Evolutionary conservation across 2,329 filamentous ascomycete species (phyloP), one percentile per base, ranked within the genome.

Genomic region (Berkeleyomyces basicola): DNA sequence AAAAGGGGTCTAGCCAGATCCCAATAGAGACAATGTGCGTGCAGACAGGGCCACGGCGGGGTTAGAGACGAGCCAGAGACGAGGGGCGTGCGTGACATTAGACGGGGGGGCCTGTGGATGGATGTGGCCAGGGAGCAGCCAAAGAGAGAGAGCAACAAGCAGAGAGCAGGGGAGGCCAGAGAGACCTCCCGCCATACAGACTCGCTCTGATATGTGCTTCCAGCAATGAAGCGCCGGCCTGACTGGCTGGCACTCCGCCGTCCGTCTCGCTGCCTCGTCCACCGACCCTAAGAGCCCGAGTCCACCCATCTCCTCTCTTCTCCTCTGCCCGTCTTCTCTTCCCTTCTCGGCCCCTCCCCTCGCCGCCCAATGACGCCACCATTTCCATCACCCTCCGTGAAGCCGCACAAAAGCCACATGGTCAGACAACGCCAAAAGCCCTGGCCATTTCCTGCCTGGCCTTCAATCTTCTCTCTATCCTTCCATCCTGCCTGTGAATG

Each of bases 401-500:
- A 53, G 11, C 23, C 44, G n/a, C n/a, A 14, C 33, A 53, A 53
- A 53, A 53, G 49, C 49, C 49, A 53, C 49, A 53, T 53, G 49
- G 49, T 53, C 49, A 53, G 49, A 53, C 49, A 53, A 53, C 9
- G 31, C 49, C 49, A 42, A 7, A 16, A 5, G 40, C 43, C 53
- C 39, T 31, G 44, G 33, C 61, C 55, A 23, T 44, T 44, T n/a
- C 42, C 61, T 60, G 9, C 31, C 61, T 55, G 9, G 39, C 55
- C 9, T 46, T 31, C 9, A 42, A 44, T 60, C 58, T 55, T 44
- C 9, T 58, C 44, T 55, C 23, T 57, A 59, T 37, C 11, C 16
- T 31, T 31, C 46, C 57, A 63, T 63, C 58, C 58, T 61, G 62
- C 47, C 62, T 63, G 58, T 36, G 31, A 63, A 47, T 63, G 37